phyloP scores from a whole-genome alignment of 1,284 basidiomycete genomes.

The Tilletia setariae region DNA sequence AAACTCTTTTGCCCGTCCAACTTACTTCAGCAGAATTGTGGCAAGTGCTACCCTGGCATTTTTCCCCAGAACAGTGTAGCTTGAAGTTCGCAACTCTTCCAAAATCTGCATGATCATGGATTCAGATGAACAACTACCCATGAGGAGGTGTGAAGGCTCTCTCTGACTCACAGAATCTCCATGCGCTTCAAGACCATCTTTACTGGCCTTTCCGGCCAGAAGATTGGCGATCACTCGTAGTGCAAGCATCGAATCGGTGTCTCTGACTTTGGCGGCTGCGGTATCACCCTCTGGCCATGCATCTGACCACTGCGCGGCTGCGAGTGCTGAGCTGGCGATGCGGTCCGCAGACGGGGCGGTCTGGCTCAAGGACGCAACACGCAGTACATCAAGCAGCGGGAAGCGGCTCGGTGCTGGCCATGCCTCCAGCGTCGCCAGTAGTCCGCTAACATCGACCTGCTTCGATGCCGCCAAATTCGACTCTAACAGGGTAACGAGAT shows the following conservation, averaged over 20 bases:
- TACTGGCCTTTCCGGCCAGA: conserved; percentile 58
- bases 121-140: conserved; percentile 54
- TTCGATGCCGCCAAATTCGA: background rate
- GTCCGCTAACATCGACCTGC: conserved; percentile 26
- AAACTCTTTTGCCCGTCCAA: background rate
- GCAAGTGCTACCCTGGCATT: conserved; percentile 70
- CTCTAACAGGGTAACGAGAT: background rate
- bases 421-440: conserved; percentile 62
- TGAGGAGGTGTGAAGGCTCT: conserved; percentile 61
- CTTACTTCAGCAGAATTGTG: conserved; percentile 76
- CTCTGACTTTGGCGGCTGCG: conserved; percentile 63
- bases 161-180: conserved; percentile 57
- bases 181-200: conserved; percentile 42
- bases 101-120: conserved; percentile 15
- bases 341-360: conserved; percentile 59
- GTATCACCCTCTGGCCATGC: conserved; percentile 57
- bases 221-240: conserved; percentile 77
- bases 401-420: conserved; percentile 81
- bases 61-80: conserved; percentile 61
- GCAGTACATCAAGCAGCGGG: conserved; percentile 84
- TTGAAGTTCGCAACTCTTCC: conserved; percentile 29
- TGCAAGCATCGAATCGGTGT: conserved; percentile 81
- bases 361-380: conserved; percentile 68
- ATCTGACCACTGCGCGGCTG: conserved; percentile 67
- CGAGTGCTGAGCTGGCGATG: conserved; percentile 66